Percentiles rank a stretch among this genome's conserved stretches.
These are phyloP conservation scores for Delitschia confertaspora DNA, from an alignment of 495 filamentous ascomycete species.

Conservation along the genomic window DNA sequence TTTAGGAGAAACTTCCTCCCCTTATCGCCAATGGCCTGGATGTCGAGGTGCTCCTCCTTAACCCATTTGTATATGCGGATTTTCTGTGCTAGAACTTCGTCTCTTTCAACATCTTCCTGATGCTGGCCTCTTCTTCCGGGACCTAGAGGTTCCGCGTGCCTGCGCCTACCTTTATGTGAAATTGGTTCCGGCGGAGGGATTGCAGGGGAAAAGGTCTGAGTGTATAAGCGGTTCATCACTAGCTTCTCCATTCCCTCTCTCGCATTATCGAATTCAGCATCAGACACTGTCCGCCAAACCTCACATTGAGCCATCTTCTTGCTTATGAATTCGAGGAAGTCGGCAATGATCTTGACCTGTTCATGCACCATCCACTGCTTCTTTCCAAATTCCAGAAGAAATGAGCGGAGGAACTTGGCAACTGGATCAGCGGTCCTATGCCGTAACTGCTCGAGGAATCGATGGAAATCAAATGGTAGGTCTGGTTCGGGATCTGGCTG, in stretches of 20 bases:
- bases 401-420: slow-evolving; percentile 88
- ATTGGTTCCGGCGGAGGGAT: slow-evolving; percentile 76
- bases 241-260: slow-evolving; percentile 99
- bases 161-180: slow-evolving; percentile 58
- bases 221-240: slow-evolving; percentile 96
- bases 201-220: slow-evolving; percentile 90
- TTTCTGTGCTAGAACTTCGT: slow-evolving; percentile 91
- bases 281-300: slow-evolving; percentile 90
- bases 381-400: slow-evolving; percentile 90
- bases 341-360: slow-evolving; percentile 95
- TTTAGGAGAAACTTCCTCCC: slow-evolving; percentile 79
- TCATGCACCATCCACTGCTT: slow-evolving; percentile 99
- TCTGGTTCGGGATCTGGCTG: slow-evolving; percentile 83
- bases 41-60: slow-evolving; percentile 87
- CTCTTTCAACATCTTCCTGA: slow-evolving; percentile 95
- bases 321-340: slow-evolving; percentile 95
- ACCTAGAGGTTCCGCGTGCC: slow-evolving; percentile 60
- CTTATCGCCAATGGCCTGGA: slow-evolving; percentile 71
- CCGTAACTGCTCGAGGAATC: slow-evolving; percentile 89
- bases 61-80: slow-evolving; percentile 96
- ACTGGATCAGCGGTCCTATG: slow-evolving; percentile 95
- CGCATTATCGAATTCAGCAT: slow-evolving; percentile 96
- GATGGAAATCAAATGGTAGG: slow-evolving; percentile 94
- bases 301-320: slow-evolving; percentile 99
- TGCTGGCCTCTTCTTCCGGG: slow-evolving; percentile 87